A percentile compares a stretch with the other conserved stretches of the same genome.
Evolutionary conservation across 441 rosid species (phyloP).

Genomic region (Croton setiger): DNA sequence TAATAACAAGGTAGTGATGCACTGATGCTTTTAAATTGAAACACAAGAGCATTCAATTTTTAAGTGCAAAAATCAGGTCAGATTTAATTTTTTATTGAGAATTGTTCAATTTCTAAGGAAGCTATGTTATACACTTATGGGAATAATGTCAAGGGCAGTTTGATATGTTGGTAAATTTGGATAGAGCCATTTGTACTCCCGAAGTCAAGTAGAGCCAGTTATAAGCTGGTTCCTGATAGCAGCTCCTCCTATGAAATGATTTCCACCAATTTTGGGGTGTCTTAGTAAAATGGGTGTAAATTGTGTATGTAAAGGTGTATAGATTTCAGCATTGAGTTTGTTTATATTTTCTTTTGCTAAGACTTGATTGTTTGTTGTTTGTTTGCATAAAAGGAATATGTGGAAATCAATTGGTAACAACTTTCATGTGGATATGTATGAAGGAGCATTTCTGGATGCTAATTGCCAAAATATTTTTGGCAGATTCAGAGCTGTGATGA

Average conservation of each 20-base stretch:
- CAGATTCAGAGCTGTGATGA: background rate
- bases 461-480: background rate
- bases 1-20: background rate
- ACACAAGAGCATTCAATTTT: too few species aligned
- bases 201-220: background rate
- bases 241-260: constrained; percentile 3
- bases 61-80: too few species aligned
- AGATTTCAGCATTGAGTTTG: background rate
- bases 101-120: background rate
- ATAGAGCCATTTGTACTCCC: background rate
- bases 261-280: background rate
- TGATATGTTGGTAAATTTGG: background rate
- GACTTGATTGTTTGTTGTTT: background rate
- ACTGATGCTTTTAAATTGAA: too few species aligned
- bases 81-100: background rate
- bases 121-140: constrained; percentile 1
- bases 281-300: constrained; percentile 2
- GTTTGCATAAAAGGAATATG: background rate
- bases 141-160: constrained; percentile 1
- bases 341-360: background rate
- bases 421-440: background rate
- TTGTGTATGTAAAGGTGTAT: background rate
- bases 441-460: background rate
- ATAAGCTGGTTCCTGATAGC: background rate
- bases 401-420: background rate